phyloP scores from a whole-genome alignment of 306 rosid species.

The Quercus mongolica region DNA sequence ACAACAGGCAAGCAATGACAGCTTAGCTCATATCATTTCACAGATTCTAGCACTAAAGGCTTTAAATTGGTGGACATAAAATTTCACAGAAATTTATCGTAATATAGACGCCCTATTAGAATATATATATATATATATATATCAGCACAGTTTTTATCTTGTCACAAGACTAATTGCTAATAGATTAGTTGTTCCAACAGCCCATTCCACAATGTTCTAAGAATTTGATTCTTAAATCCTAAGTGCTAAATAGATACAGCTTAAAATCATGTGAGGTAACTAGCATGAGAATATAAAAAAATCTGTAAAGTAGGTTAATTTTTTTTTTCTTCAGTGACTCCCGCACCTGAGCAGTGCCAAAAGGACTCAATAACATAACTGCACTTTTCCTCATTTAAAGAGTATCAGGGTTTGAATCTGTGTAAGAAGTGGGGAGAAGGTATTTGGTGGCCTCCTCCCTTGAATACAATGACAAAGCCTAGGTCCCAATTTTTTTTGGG shows the following conservation, averaged over 20 bases:
- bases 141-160: background rate
- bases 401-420: background rate
- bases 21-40: conserved; percentile 12
- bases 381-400: background rate
- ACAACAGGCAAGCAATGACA: conserved; percentile 24
- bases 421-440: background rate
- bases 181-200: background rate
- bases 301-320: background rate
- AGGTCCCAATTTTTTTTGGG: no score
- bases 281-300: background rate
- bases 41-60: background rate
- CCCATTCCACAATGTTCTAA: background rate
- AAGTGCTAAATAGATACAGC: background rate
- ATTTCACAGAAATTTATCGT: background rate
- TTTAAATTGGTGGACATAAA: conserved; percentile 5
- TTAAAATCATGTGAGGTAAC: background rate
- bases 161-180: background rate
- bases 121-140: no score
- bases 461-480: no score
- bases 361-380: background rate
- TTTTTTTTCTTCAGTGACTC: background rate
- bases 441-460: background rate
- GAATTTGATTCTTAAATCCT: background rate
- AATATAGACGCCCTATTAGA: background rate
- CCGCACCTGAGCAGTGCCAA: background rate